Conservation (phyloP, 2,329 filamentous ascomycete species). For the Microcyclospora tardicrescens region DNA sequence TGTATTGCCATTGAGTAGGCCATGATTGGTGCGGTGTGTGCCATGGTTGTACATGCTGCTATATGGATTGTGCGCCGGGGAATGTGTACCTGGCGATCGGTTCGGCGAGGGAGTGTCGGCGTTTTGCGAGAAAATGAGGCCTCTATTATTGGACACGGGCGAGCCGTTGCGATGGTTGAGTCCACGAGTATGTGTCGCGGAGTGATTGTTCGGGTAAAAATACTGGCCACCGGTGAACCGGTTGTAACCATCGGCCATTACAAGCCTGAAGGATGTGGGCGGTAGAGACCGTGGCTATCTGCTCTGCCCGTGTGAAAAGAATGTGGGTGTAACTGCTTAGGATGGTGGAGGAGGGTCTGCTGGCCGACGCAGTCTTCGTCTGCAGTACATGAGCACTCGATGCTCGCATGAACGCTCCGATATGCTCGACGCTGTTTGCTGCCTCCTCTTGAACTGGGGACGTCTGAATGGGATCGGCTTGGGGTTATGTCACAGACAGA, state of each 20-base stretch:
- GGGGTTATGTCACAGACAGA: too few relatives aligned
- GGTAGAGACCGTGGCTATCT: conserved; percentile 7
- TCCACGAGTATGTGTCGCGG: conserved; percentile 31
- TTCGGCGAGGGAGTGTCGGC: conserved; percentile 44
- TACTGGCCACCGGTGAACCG: conserved; percentile 49
- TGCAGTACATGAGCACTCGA: conserved; percentile 35
- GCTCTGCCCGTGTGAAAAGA: conserved; percentile 16
- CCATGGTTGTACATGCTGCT: conserved; percentile 62
- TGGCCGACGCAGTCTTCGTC: conserved; percentile 34
- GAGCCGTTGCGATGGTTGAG: conserved; percentile 35
- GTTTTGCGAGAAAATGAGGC: conserved; percentile 30
- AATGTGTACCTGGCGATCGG: conserved; percentile 42
- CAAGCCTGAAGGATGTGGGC: conserved; percentile 26
- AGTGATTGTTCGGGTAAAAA: conserved; percentile 43
- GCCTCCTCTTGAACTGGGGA: too few relatives aligned
- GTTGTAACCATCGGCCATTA: conserved; percentile 57
- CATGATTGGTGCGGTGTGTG: conserved; percentile 53
- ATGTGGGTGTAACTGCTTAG: conserved; percentile 17
- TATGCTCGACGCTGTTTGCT: neutral
- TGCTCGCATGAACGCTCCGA: conserved; percentile 2
- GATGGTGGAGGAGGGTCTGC: conserved; percentile 26
- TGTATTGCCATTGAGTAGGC: conserved; percentile 60
- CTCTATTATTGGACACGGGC: conserved; percentile 27
- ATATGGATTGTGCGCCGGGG: conserved; percentile 51
- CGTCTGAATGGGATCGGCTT: too few relatives aligned